Evolutionary conservation across 2,329 filamentous ascomycete species (phyloP).

Genomic region (Sclerotinia borealis): DNA sequence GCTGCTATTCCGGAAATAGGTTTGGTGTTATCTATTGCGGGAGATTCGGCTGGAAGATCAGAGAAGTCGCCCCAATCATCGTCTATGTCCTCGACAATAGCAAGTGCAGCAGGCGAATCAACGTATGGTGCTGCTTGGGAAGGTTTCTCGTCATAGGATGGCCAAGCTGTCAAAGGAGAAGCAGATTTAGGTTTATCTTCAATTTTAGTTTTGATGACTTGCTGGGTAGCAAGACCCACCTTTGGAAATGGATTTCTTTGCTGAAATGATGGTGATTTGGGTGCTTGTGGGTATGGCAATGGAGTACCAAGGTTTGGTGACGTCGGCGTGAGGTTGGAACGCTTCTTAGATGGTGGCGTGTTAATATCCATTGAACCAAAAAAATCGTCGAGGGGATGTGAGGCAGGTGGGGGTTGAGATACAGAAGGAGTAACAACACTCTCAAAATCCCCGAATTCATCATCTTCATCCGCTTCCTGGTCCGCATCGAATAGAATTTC

Average conservation of each 20-base stretch:
- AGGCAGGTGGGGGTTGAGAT: slow-evolving; percentile 18
- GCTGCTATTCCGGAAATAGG: slow-evolving; percentile 13
- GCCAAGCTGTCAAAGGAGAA: slow-evolving; percentile 31
- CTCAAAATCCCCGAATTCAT: slow-evolving; percentile 66
- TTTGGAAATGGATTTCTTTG: slow-evolving; percentile 48
- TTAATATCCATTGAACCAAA: slow-evolving; percentile 28
- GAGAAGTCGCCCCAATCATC: slow-evolving; percentile 51
- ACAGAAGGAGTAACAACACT: slow-evolving; percentile 41
- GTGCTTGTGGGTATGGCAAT: slow-evolving; percentile 41
- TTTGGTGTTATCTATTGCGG: slow-evolving; percentile 13
- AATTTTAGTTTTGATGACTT: slow-evolving; percentile 31
- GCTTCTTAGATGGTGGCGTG: slow-evolving; percentile 29
- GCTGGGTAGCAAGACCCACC: slow-evolving; percentile 39
- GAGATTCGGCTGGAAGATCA: slow-evolving; percentile 34
- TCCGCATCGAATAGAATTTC: slow-evolving; percentile 36
- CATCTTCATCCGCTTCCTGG: slow-evolving; percentile 43
- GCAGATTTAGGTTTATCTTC: slow-evolving; percentile 30
- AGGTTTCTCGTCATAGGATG: slow-evolving; percentile 21
- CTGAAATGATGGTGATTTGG: slow-evolving; percentile 48
- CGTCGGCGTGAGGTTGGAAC: slow-evolving; percentile 32
- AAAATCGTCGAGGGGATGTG: slow-evolving; percentile 30
- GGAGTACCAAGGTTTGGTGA: slow-evolving; percentile 27
- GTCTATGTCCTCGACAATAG: slow-evolving; percentile 33
- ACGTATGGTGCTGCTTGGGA: slow-evolving; percentile 22
- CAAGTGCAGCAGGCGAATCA: slow-evolving; percentile 26